Evolutionary conservation across 768 basidiomycete genomes (phyloP), one percentile per base, ranked within the genome.

Genomic region (Lanmaoa pseudosensibilis): DNA sequence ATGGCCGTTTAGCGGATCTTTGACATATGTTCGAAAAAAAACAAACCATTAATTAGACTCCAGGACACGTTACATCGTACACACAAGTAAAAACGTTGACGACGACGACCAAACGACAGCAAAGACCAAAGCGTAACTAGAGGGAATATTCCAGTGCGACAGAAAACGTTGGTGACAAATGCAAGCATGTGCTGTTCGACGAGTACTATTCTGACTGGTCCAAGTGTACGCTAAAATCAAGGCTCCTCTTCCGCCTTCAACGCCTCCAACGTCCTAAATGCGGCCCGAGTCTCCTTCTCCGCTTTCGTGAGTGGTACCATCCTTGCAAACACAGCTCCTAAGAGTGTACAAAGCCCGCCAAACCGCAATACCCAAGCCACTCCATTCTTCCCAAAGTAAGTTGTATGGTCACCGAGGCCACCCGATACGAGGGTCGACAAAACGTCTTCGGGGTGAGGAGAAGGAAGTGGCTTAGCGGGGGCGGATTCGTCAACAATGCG

Each of bases 291-390:
- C 55, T 91, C 87, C 75, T 85, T 91, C 76, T 98, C 95, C 5
- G 94, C 92, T 47, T 85, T 88, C 21, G 95, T 98, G 0, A 87
- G 92, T 15, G 95, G 86, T 0, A 97, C 92, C 76, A 80, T 85
- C 46, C 90, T 86, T 32, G 89, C 87, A 61, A 91, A 80, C 4
- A 83, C 60, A 5, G 94, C 94, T 32, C 92, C 94, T 36, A 83
- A 75, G 55, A 97, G 73, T 0, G 94, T 86, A 69, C 90, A 93
- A 10, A 92, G 67, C 37, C 94, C 95, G 47, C 95, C 95, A 65
- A 96, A 96, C 18, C 94, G 85, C 54, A 98, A 74, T 7, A 96
- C 90, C 94, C 94, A 97, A 3, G 88, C 92, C 30, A 97, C 93
- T 34, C 95, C 95, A 52, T 86, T 87, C 77, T 92, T 94, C 33